phyloP scores from a whole-genome alignment of 495 filamentous ascomycete species.

The Ramalina intermedia region DNA sequence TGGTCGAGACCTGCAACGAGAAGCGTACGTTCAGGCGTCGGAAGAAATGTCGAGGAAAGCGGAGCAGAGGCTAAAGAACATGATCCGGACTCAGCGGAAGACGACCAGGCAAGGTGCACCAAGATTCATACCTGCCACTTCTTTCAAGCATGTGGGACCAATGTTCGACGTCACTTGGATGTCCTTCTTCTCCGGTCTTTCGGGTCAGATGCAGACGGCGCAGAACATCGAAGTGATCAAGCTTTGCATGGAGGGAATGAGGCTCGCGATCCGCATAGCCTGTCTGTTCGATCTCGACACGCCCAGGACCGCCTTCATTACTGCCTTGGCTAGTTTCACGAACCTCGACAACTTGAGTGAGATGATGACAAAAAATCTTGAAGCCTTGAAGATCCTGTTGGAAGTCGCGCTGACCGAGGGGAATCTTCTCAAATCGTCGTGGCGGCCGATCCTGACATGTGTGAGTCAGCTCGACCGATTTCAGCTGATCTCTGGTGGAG shows the following conservation, averaged over 20 bases:
- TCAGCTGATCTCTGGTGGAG: slow-evolving; percentile 85
- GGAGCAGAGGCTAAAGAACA: slow-evolving; percentile 77
- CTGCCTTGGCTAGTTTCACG: slow-evolving; percentile 81
- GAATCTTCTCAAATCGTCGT: slow-evolving; percentile 74
- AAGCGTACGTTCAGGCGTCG: slow-evolving; percentile 85
- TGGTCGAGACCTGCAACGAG: slow-evolving; percentile 79
- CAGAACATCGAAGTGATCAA: slow-evolving; percentile 83
- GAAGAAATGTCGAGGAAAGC: slow-evolving; percentile 87
- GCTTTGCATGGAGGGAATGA: slow-evolving; percentile 88
- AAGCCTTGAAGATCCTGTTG: slow-evolving; percentile 77
- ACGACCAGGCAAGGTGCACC: slow-evolving; percentile 52
- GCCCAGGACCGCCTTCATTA: slow-evolving; percentile 84
- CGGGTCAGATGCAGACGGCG: slow-evolving; percentile 78
- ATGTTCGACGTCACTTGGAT: slow-evolving; percentile 99
- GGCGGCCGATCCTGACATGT: slow-evolving; percentile 90
- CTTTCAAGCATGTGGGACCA: slow-evolving; percentile 84
- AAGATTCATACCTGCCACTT: slow-evolving; percentile 82
- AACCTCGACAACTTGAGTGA: slow-evolving; percentile 91
- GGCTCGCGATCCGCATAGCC: slow-evolving; percentile 78
- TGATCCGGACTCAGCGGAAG: slow-evolving; percentile 73
- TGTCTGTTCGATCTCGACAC: slow-evolving; percentile 89
- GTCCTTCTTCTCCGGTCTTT: slow-evolving; percentile 90
- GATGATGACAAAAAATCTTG: slow-evolving; percentile 91
- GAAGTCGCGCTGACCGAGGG: slow-evolving; percentile 88
- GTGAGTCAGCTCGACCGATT: slow-evolving; percentile 92